These are phyloP conservation scores for Arthrobotrys megalospora DNA, from an alignment of 2,329 filamentous ascomycete species.

Conservation along the genomic window DNA sequence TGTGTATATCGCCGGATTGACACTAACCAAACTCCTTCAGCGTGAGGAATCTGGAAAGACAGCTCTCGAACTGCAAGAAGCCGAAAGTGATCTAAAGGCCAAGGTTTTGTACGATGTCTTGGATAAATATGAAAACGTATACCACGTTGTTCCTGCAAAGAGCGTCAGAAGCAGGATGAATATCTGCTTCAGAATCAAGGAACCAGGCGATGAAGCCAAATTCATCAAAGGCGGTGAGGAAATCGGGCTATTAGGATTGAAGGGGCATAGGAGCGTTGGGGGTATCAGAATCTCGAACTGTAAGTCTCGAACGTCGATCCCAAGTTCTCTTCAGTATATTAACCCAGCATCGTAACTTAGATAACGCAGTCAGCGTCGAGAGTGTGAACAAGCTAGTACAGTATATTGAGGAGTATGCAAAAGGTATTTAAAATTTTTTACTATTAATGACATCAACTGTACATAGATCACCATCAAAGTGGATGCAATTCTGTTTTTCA, in stretches of 20 bases:
- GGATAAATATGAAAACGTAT: slow-evolving; percentile 81
- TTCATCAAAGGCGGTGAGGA: slow-evolving; percentile 82
- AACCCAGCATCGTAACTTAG: slow-evolving; percentile 1
- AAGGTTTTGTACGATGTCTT: slow-evolving; percentile 81
- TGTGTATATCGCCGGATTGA: slow-evolving; percentile 90
- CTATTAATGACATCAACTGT: slow-evolving; percentile 21
- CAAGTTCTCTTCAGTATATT: background rate
- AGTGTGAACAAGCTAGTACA: slow-evolving; percentile 78
- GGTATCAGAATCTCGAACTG: slow-evolving; percentile 91
- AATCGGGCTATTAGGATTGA: slow-evolving; percentile 81
- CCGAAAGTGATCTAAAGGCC: slow-evolving; percentile 81
- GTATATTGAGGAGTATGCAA: slow-evolving; percentile 75
- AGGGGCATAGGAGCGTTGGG: slow-evolving; percentile 88
- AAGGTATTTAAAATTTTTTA: slow-evolving; percentile 59
- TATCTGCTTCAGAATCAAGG: slow-evolving; percentile 85
- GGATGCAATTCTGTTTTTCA: slow-evolving; percentile 17
- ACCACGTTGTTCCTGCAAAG: slow-evolving; percentile 83
- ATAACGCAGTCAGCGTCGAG: slow-evolving; percentile 72
- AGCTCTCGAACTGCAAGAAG: slow-evolving; percentile 83
- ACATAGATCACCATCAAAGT: slow-evolving; percentile 25
- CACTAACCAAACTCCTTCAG: slow-evolving; percentile 81
- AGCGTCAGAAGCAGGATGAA: slow-evolving; percentile 89
- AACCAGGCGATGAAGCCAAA: slow-evolving; percentile 77
- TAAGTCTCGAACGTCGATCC: slow-evolving; percentile 74
- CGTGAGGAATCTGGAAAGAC: slow-evolving; percentile 68